Evolutionary conservation across 2,329 filamentous ascomycete species (phyloP).

Genomic region (Westerdykella ornata): DNA sequence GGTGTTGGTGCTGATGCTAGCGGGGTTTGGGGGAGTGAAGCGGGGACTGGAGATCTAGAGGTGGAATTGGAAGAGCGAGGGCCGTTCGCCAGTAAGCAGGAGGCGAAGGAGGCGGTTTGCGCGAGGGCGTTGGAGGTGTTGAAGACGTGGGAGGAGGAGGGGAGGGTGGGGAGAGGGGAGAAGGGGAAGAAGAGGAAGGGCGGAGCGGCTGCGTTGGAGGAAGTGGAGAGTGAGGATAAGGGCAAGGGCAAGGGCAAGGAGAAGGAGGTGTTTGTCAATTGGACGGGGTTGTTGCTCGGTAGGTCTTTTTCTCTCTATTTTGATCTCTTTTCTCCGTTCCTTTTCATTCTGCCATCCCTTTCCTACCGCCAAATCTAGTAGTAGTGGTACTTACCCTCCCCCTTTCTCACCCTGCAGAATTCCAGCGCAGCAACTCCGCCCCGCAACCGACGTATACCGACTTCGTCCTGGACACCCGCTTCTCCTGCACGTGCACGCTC

Average conservation of each 20-base stretch:
- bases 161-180: conserved; percentile 18
- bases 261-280: conserved; percentile 26
- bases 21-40: too few species aligned
- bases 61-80: conserved; percentile 17
- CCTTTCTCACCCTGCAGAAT: conserved; percentile 17
- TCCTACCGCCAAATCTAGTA: neutral
- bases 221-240: conserved; percentile 1
- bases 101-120: conserved; percentile 38
- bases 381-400: neutral
- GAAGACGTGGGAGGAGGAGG: conserved; percentile 15
- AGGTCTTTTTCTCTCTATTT: conserved; percentile 1
- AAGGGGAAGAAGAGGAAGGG: conserved; percentile 6
- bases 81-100: conserved; percentile 36
- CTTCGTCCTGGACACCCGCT: conserved; percentile 26
- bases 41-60: conserved; percentile 8
- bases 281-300: conserved; percentile 37
- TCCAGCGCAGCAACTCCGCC: conserved; percentile 18
- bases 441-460: conserved; percentile 35
- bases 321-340: neutral
- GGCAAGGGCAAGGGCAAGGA: conserved; percentile 6
- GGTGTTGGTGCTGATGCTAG: too few species aligned
- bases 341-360: conserved; percentile 4
- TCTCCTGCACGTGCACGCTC: conserved; percentile 28
- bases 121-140: conserved; percentile 27
- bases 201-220: too few species aligned